A percentile compares a stretch with the other conserved stretches of the same genome.
Conservation (phyloP, 1,284 basidiomycete species). For the Xanthoconium separans region DNA sequence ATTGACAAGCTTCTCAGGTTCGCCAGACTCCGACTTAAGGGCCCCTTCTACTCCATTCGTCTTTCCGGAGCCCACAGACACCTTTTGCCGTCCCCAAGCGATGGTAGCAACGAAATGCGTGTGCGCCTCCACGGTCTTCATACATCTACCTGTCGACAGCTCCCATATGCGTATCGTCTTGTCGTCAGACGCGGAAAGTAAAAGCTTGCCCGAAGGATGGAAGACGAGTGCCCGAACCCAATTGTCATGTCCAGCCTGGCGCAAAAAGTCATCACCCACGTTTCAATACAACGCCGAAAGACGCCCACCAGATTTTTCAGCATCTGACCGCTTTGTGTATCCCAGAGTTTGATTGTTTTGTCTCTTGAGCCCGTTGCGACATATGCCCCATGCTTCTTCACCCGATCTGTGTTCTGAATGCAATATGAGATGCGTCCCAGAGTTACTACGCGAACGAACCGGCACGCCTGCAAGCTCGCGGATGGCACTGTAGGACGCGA, state of each 20-base stretch:
- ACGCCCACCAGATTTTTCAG: conserved; percentile 55
- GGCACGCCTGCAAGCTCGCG: conserved; percentile 75
- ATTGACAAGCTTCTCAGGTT: conserved; percentile 64
- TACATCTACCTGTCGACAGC: conserved; percentile 74
- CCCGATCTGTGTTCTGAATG: conserved; percentile 43
- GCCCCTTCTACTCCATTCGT: conserved; percentile 37
- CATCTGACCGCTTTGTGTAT: conserved; percentile 73
- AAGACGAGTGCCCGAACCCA: conserved; percentile 84
- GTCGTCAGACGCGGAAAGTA: conserved; percentile 88
- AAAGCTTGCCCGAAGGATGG: conserved; percentile 83
- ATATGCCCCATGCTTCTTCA: conserved; percentile 53
- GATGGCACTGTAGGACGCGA: conserved; percentile 71
- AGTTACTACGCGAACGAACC: conserved; percentile 35
- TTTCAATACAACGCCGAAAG: background rate
- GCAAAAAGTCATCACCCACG: conserved; percentile 10
- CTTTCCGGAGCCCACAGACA: conserved; percentile 33
- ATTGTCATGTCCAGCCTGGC: conserved; percentile 75
- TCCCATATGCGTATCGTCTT: conserved; percentile 92
- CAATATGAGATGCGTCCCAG: conserved; percentile 6
- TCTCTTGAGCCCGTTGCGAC: conserved; percentile 84
- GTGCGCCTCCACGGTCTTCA: conserved; percentile 85
- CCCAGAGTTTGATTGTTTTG: conserved; percentile 89
- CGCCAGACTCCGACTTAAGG: conserved; percentile 35
- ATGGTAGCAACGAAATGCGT: conserved; percentile 83
- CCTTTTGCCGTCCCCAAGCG: conserved; percentile 70